Percentiles rank a stretch among this genome's conserved stretches.
Evolutionary conservation across 176 grass and related monocot genomes (phyloP).

Genomic region (Musa schizocarpa): DNA sequence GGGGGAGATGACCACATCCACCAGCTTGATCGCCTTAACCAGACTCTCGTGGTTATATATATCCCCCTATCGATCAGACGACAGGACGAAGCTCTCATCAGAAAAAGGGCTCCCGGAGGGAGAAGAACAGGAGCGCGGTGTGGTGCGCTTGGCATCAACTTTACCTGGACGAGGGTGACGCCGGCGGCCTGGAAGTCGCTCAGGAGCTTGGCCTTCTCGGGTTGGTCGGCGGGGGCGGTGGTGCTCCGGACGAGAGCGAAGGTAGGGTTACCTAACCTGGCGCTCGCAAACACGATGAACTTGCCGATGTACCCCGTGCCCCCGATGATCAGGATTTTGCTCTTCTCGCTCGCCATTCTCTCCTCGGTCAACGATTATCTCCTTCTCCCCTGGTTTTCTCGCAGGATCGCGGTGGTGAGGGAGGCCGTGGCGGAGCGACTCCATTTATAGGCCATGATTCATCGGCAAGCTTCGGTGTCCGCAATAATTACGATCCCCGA

Average conservation of each 20-base stretch:
- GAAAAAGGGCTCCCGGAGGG: too few species aligned
- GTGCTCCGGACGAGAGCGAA: slow-evolving; percentile 2
- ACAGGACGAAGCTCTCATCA: too few species aligned
- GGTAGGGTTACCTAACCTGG: neutral
- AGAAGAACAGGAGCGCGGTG: neutral
- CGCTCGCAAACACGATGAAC: neutral
- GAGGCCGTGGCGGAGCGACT: too few species aligned
- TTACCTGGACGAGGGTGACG: slow-evolving; percentile 8
- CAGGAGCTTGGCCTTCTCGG: slow-evolving; percentile 8
- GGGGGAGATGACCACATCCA: slow-evolving; percentile 12
- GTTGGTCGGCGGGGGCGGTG: neutral
- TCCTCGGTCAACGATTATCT: neutral
- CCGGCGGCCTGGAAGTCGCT: slow-evolving; percentile 1
- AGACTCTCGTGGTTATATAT: slow-evolving; percentile 9
- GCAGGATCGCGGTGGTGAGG: too few species aligned
- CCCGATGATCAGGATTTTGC: slow-evolving; percentile 11
- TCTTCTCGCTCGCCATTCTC: neutral
- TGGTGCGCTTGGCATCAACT: neutral
- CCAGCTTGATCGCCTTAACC: slow-evolving; percentile 9
- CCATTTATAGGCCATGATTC: too few species aligned
- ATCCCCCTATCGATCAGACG: neutral
- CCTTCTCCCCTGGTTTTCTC: neutral
- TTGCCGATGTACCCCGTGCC: slow-evolving; percentile 10
- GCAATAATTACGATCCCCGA: too few species aligned
- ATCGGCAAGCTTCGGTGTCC: too few species aligned